Conservation (phyloP, 148 eudicot genomes). For the Salicornia ramosissima region DNA sequence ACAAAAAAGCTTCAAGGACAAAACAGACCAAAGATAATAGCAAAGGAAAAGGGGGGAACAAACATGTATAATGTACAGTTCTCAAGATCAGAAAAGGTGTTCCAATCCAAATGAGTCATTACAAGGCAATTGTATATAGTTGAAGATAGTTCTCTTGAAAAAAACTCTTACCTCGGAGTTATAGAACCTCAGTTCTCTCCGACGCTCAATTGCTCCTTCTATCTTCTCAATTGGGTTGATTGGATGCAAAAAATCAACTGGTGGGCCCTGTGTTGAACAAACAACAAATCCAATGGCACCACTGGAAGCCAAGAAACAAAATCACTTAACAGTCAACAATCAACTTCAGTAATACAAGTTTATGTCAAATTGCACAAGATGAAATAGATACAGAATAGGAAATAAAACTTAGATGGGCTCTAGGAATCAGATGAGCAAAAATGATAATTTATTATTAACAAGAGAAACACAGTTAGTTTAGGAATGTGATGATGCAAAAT, state of each 20-base stretch:
- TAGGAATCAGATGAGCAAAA: neutral
- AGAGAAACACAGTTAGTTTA: neutral
- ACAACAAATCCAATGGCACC: conserved; percentile 90
- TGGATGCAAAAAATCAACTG: conserved; percentile 83
- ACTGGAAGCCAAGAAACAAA: conserved; percentile 33
- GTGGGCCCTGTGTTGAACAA: conserved; percentile 81
- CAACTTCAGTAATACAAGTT: neutral
- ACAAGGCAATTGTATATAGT: no score
- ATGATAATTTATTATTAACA: neutral
- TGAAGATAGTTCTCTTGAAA: no score
- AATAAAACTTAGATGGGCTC: neutral
- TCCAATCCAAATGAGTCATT: no score
- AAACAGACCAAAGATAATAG: no score
- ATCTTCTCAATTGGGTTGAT: conserved; percentile 91
- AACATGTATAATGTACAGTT: no score
- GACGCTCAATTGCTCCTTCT: conserved; percentile 62
- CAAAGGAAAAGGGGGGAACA: neutral
- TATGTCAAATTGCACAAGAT: neutral
- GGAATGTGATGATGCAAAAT: neutral
- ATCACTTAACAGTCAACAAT: neutral
- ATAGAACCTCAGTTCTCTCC: conserved; percentile 70
- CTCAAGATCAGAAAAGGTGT: neutral
- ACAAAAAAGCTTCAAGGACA: no score
- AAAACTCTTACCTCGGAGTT: conserved; percentile 64
- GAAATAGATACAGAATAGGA: neutral